Evolutionary conservation across 1,284 basidiomycete genomes (phyloP).

Genomic region (Leccinum solheimii): DNA sequence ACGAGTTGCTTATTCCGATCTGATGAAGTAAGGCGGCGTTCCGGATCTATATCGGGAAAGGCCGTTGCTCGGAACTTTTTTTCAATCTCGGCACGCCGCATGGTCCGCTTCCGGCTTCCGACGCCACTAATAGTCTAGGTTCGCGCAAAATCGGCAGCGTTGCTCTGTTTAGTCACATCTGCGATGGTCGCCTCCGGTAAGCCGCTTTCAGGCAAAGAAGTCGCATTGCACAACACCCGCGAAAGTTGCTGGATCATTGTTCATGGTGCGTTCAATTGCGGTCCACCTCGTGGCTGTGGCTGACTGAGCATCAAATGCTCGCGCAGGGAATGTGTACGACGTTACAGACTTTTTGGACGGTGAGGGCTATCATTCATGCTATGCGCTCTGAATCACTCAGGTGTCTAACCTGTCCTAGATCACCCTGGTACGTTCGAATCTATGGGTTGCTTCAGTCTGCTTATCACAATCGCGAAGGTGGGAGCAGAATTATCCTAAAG

Average conservation of each 20-base stretch:
- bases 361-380: constrained; percentile 23
- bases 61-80: constrained; percentile 5
- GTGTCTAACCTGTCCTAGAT: constrained; percentile 39
- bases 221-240: constrained; percentile 66
- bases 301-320: constrained; percentile 9
- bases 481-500: constrained; percentile 64
- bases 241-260: constrained; percentile 90
- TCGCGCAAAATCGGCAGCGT: neutral
- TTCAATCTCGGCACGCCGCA: neutral
- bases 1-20: neutral
- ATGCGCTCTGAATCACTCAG: constrained; percentile 5
- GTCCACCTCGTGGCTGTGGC: neutral
- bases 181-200: constrained; percentile 23
- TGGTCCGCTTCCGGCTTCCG: neutral
- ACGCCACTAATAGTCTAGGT: neutral
- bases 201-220: constrained; percentile 44
- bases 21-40: neutral
- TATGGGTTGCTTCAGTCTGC: neutral
- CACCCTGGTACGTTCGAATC: constrained; percentile 55
- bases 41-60: constrained; percentile 1
- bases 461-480: constrained; percentile 39
- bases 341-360: constrained; percentile 75
- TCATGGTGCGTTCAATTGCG: constrained; percentile 55
- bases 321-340: constrained; percentile 65
- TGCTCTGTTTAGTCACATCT: neutral